Conservation (phyloP, 495 filamentous ascomycete genomes). For the Wilcoxina mikolae region DNA sequence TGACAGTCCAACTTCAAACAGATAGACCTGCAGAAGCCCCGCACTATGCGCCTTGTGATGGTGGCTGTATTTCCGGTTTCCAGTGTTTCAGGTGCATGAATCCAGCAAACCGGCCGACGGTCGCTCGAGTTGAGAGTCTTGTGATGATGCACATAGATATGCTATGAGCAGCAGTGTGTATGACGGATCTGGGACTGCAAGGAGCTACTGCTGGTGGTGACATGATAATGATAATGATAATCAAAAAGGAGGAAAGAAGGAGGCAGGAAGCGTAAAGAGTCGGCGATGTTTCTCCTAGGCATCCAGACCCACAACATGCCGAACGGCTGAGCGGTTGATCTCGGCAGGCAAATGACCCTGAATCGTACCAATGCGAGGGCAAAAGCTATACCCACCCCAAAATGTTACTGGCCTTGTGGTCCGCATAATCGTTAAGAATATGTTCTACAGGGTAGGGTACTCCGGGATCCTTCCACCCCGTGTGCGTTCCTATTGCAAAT, state of each 20-base stretch:
- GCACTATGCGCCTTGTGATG: neutral
- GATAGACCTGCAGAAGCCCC: neutral
- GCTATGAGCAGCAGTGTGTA: neutral
- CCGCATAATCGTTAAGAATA: neutral
- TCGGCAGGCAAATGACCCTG: neutral
- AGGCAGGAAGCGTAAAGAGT: neutral
- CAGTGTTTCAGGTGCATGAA: neutral
- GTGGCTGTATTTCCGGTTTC: neutral
- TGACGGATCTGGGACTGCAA: neutral
- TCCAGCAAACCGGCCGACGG: too few relatives aligned
- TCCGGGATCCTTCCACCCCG: neutral
- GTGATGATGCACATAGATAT: neutral
- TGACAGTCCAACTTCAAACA: neutral
- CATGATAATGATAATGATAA: neutral
- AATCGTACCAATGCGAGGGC: neutral
- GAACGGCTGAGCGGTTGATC: neutral
- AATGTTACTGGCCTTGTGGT: neutral
- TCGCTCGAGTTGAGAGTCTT: neutral
- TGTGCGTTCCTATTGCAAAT: neutral
- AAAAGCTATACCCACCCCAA: too few relatives aligned
- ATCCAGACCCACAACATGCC: neutral
- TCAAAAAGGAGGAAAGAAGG: neutral
- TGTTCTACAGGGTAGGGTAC: neutral
- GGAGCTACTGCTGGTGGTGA: neutral
- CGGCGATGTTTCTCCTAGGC: neutral